phyloP scores from a whole-genome alignment of 257 asterid species.

The Capsicum chinense region DNA sequence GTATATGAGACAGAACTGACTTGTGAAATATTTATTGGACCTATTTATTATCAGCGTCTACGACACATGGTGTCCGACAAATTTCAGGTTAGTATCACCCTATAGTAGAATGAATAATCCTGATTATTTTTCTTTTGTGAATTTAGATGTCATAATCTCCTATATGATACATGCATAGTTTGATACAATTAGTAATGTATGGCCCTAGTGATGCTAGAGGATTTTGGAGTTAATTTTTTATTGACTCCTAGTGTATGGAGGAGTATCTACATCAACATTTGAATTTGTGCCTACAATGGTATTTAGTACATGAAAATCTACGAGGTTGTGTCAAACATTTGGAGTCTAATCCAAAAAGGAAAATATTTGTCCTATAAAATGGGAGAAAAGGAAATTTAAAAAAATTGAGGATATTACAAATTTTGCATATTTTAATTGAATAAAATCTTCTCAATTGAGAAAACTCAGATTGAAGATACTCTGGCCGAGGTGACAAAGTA shows the following conservation, averaged over 20 bases:
- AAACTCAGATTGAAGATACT: too few relatives aligned
- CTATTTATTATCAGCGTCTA: constrained; percentile 95
- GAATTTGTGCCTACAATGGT: background rate
- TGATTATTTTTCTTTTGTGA: constrained; percentile 21
- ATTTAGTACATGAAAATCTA: constrained; percentile 8
- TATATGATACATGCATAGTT: background rate
- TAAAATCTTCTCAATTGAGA: background rate
- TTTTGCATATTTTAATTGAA: constrained; percentile 21
- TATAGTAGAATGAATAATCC: constrained; percentile 11
- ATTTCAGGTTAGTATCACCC: constrained; percentile 66
- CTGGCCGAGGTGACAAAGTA: too few relatives aligned
- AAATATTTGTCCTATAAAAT: background rate
- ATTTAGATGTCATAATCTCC: background rate
- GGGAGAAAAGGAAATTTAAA: background rate
- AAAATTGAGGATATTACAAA: background rate
- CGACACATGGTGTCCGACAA: constrained; percentile 99
- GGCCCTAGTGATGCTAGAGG: background rate
- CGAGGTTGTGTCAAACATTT: background rate
- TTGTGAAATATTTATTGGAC: constrained; percentile 93
- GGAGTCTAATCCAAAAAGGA: background rate
- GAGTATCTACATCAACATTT: background rate
- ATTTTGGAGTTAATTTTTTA: background rate
- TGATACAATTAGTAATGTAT: background rate
- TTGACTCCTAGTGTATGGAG: background rate
- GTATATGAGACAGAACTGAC: constrained; percentile 85